These are phyloP conservation scores for Phytophthora idaei DNA, from an alignment of 352 stramenopile species.

Conservation along the genomic window DNA sequence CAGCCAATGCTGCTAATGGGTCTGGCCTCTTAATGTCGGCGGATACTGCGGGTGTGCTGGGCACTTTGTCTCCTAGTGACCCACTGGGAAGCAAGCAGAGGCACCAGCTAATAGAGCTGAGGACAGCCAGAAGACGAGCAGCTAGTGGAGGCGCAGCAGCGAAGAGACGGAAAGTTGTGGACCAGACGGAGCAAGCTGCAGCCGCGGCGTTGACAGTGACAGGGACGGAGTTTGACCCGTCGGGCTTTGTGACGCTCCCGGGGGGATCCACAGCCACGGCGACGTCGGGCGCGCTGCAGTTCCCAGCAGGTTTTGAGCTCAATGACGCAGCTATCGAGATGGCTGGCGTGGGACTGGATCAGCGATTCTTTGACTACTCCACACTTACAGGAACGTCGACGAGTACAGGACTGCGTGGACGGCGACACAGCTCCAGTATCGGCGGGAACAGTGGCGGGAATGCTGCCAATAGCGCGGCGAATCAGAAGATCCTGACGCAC, in stretches of 20 bases:
- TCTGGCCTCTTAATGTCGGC: constrained; percentile 15
- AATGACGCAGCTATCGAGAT: constrained; percentile 55
- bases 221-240: constrained; percentile 65
- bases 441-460: constrained; percentile 13
- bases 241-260: constrained; percentile 60
- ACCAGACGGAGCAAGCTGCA: constrained; percentile 26
- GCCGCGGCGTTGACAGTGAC: neutral
- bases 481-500: constrained; percentile 74
- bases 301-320: constrained; percentile 62
- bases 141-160: constrained; percentile 15
- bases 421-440: constrained; percentile 38
- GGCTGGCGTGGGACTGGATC: constrained; percentile 40
- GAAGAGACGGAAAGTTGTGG: constrained; percentile 53
- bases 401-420: constrained; percentile 18
- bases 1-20: neutral
- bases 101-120: constrained; percentile 64
- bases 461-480: constrained; percentile 16
- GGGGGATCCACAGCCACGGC: constrained; percentile 18
- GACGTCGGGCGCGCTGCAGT: constrained; percentile 46
- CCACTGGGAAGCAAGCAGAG: constrained; percentile 37
- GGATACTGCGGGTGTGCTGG: constrained; percentile 37
- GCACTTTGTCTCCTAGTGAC: constrained; percentile 54
- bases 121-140: constrained; percentile 54
- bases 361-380: constrained; percentile 54
- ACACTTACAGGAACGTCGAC: constrained; percentile 24